Base-by-base conservation (phyloP, 306 rosid genomes). In the Quercus robur region DNA sequence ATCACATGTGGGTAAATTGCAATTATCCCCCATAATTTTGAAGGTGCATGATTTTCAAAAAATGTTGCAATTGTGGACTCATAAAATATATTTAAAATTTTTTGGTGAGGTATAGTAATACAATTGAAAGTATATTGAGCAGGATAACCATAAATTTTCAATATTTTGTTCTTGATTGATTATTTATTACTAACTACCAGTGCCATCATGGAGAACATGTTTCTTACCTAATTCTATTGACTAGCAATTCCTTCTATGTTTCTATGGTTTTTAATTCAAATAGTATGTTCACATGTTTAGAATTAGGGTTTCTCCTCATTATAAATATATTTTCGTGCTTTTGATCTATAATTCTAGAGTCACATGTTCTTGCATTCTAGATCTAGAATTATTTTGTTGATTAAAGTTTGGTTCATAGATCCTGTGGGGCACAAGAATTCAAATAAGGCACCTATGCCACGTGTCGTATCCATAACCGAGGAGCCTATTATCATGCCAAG, bases 391-490 rank as follows among this genome's bases (percentile, higher is more conserved):
- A 35, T 35, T 35, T 35, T 35, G 0, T 6, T 35, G 44, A 35
- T 35, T 35, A 35, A 6, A 35, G 44, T 35, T 35, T 35, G 44
- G 10, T 35, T 35, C 44, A 35, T 35, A 35, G 30, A 28, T 28
- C 28, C 0, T 26, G 28, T 26, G 28, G 28, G 28, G 28, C 28
- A 26, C 28, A 26, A 26, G 28, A 26, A 26, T 1, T 26, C 28
- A 26, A 2, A 26, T 26, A 26, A 26, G 28, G 28, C 0, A 26
- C 28, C 28, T 1, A 2, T 26, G 2, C 28, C 28, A 26, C 28
- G 0, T 26, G 28, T 26, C 2, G 0, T 26, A 26, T 26, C 2
- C 28, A 26, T 26, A 26, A 2, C 0, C 2, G 28, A 26, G 0
- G 28, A 26, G 28, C 28, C 0, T 0, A 26, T 26, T 1, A 26